phyloP scores from a whole-genome alignment of 2,329 filamentous ascomycete genomes.

The Talaromyces marneffei region DNA sequence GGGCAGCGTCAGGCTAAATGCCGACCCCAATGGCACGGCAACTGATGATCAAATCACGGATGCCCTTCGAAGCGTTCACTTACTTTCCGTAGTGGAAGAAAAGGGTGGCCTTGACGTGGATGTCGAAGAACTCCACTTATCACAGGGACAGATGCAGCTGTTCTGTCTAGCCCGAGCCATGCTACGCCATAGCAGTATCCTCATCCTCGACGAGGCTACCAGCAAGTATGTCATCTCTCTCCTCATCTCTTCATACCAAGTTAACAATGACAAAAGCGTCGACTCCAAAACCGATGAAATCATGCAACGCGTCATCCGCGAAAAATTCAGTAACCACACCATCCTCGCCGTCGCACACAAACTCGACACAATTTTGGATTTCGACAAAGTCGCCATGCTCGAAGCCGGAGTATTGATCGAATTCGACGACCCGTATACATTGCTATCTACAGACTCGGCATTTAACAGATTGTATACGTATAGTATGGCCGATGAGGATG shows the following conservation, averaged over 20 bases:
- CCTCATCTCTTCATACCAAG: background rate
- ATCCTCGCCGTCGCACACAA: slow-evolving; percentile 55
- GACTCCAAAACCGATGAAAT: slow-evolving; percentile 53
- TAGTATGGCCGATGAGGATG: slow-evolving; percentile 15
- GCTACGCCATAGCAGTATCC: slow-evolving; percentile 41
- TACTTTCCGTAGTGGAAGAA: slow-evolving; percentile 32
- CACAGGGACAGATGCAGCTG: slow-evolving; percentile 58
- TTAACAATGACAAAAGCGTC: slow-evolving; percentile 35
- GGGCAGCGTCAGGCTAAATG: slow-evolving; percentile 36
- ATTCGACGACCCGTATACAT: slow-evolving; percentile 30
- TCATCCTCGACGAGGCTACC: slow-evolving; percentile 42
- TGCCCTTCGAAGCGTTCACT: slow-evolving; percentile 35
- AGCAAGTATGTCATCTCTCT: slow-evolving; percentile 26
- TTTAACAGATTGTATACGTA: slow-evolving; percentile 32
- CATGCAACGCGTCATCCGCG: slow-evolving; percentile 53
- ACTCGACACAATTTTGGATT: slow-evolving; percentile 42
- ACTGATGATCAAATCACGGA: slow-evolving; percentile 31
- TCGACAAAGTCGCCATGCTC: slow-evolving; percentile 34
- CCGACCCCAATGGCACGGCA: slow-evolving; percentile 31
- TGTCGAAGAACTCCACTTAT: slow-evolving; percentile 48
- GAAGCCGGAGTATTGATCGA: slow-evolving; percentile 33
- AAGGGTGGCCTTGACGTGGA: slow-evolving; percentile 37
- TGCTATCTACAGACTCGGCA: slow-evolving; percentile 34
- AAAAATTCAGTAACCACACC: slow-evolving; percentile 52
- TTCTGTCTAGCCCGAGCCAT: slow-evolving; percentile 59